Evolutionary conservation across 192 early-diverging fungal species (phyloP), one percentile per base, ranked within the genome.

Genomic region (Lobosporangium transversale): DNA sequence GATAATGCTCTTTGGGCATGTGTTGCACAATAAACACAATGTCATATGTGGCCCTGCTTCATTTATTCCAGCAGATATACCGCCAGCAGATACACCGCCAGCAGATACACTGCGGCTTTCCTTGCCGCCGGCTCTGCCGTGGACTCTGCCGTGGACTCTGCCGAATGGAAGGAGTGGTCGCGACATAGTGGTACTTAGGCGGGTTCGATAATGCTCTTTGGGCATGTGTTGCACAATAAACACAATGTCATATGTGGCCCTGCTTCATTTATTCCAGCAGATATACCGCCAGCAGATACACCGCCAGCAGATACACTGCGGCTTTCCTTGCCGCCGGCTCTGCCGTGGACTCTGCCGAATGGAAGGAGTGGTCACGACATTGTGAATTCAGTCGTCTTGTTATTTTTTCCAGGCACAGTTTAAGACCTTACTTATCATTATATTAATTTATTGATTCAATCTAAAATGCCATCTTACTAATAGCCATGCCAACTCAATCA

Each of bases 401-500:
- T 42, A 42, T 42, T 42, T 42, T 42, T 42, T 17, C 9, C 40
- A 42, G 40, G 40, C 40, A 42, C 17, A 17, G 40, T 42, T 17
- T 42, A 12, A 17, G 17, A 42, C 9, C 17, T 17, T 17, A 42
- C n/a, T n/a, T n/a, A 42, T 17, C 40, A 17, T 42, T 12, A 42
- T 42, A 42, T 42, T 42, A 42, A 42, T 42, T 42, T 42, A 42
- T 42, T 42, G 40, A 42, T 42, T 17, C 17, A 42, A 42, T 42
- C 40, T 42, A 42, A 42, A 42, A 42, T 42, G 40, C 40, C 17
- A 42, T 42, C 40, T 42, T 42, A 42, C 17, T 42, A 42, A 42
- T 42, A 42, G 40, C 40, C 9, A 42, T 42, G 40, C 50, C 65
- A 1, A 27, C 66, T 23, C 47, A 51, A 40, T 51, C 29, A 32